These are phyloP conservation scores for Ceratobasidium sp. DNA, from an alignment of 1,284 basidiomycete genomes.

Conservation along the genomic window DNA sequence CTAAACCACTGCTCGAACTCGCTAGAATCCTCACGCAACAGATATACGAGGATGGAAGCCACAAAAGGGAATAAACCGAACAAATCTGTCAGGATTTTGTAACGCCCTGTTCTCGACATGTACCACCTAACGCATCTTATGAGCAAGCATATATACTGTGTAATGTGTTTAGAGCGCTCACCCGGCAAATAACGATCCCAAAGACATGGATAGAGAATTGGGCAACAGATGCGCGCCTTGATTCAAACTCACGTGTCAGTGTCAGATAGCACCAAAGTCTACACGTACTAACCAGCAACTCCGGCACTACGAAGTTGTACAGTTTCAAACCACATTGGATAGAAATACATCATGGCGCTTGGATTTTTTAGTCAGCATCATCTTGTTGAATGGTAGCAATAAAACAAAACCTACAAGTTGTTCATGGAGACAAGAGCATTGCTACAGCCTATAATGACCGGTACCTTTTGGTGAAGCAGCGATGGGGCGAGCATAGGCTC, in stretches of 20 bases:
- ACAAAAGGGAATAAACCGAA: slow-evolving; percentile 78
- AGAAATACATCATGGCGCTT: slow-evolving; percentile 75
- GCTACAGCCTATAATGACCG: slow-evolving; percentile 55
- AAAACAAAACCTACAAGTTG: slow-evolving; percentile 61
- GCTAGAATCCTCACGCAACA: slow-evolving; percentile 67
- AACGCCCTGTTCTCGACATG: slow-evolving; percentile 83
- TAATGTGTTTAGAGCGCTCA: slow-evolving; percentile 47
- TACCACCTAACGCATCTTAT: slow-evolving; percentile 58
- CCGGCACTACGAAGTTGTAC: slow-evolving; percentile 77
- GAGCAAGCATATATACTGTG: slow-evolving; percentile 3
- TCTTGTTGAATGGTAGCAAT: background rate
- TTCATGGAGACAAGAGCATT: slow-evolving; percentile 81
- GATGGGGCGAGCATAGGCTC: slow-evolving; percentile 44
- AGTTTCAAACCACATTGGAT: slow-evolving; percentile 89
- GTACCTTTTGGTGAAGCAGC: slow-evolving; percentile 40
- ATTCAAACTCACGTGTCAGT: background rate
- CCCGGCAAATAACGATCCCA: slow-evolving; percentile 82
- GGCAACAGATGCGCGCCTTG: slow-evolving; percentile 81
- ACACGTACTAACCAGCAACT: slow-evolving; percentile 54
- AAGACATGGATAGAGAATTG: slow-evolving; percentile 76
- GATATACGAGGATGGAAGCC: slow-evolving; percentile 66
- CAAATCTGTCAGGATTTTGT: slow-evolving; percentile 74
- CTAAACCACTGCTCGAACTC: slow-evolving; percentile 76
- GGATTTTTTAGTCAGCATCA: background rate
- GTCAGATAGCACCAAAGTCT: slow-evolving; percentile 35